Percentiles rank a stretch among this genome's conserved stretches.
These are phyloP conservation scores for Crithidia bombi DNA, from an alignment of 208 protist species.

Conservation along the genomic window DNA sequence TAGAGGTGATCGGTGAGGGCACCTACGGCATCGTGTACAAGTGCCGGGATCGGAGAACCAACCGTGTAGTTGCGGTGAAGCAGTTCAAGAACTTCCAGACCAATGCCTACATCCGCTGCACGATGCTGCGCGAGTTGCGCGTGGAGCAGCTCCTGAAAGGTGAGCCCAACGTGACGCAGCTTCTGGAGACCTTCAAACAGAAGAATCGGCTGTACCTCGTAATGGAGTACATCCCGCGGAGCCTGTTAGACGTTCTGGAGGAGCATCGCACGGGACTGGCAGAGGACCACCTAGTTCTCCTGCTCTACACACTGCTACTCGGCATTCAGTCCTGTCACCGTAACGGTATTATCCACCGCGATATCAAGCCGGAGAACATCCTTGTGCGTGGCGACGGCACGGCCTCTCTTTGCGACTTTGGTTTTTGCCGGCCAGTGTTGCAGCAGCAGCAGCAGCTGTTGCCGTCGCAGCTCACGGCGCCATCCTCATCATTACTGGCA, in stretches of 20 bases:
- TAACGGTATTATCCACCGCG: slow-evolving; percentile 91
- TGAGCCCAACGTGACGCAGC: slow-evolving; percentile 91
- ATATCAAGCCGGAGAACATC: slow-evolving; percentile 94
- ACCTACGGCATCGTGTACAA: slow-evolving; percentile 95
- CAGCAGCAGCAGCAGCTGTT: slow-evolving; percentile 13
- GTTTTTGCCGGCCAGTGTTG: slow-evolving; percentile 72
- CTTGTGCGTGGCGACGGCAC: slow-evolving; percentile 66
- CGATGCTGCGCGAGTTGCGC: slow-evolving; percentile 92
- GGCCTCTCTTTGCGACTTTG: slow-evolving; percentile 91
- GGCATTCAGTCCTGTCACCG: slow-evolving; percentile 91
- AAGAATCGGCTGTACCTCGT: slow-evolving; percentile 93
- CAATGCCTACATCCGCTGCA: slow-evolving; percentile 87
- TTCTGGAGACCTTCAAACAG: slow-evolving; percentile 87
- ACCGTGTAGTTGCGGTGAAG: slow-evolving; percentile 93
- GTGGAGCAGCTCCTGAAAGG: slow-evolving; percentile 90
- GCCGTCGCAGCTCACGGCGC: too few species aligned
- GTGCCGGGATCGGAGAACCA: slow-evolving; percentile 81
- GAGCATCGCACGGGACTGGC: slow-evolving; percentile 53
- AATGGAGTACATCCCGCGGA: slow-evolving; percentile 93
- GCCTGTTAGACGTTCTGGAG: slow-evolving; percentile 91
- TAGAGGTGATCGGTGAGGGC: slow-evolving; percentile 91
- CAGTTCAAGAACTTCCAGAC: slow-evolving; percentile 94
- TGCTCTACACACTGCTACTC: slow-evolving; percentile 90
- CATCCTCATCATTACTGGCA: too few species aligned
- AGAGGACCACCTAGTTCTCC: slow-evolving; percentile 49